phyloP scores from a whole-genome alignment of 768 basidiomycete genomes.

The Cystofilobasidium ferigula region DNA sequence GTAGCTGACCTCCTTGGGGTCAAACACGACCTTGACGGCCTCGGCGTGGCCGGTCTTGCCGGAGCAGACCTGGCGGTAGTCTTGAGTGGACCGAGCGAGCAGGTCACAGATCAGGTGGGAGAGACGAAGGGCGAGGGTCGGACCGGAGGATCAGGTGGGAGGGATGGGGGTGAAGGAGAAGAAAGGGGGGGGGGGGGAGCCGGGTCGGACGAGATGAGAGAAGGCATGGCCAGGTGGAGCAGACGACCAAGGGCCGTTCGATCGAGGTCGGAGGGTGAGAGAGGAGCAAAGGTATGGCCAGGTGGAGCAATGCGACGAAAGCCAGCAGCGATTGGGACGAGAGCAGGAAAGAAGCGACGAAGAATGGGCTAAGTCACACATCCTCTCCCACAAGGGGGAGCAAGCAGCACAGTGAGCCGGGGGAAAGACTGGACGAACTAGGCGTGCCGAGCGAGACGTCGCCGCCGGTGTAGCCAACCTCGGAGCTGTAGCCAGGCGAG shows the following conservation, averaged over 20 bases:
- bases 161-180: not conserved
- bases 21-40: conserved; percentile 68
- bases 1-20: conserved; percentile 58
- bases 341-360: not conserved
- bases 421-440: conserved; percentile 3
- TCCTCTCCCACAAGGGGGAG: not conserved
- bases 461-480: conserved; percentile 20
- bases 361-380: conserved; percentile 11
- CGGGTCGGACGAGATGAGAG: not conserved
- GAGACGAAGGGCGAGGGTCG: too few relatives aligned
- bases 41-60: conserved; percentile 83
- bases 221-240: not conserved
- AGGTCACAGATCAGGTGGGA: too few relatives aligned
- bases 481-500: conserved; percentile 4
- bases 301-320: not conserved
- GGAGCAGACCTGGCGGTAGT: conserved; percentile 27
- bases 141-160: not conserved
- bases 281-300: not conserved
- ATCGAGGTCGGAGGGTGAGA: too few relatives aligned
- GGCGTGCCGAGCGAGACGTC: not conserved
- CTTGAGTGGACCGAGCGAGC: not conserved
- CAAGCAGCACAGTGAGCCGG: not conserved
- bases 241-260: not conserved
- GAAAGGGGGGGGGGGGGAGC: not conserved
- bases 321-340: not conserved